Conservation (phyloP, 2,329 filamentous ascomycete genomes). For the Cryphonectria nitschkei region DNA sequence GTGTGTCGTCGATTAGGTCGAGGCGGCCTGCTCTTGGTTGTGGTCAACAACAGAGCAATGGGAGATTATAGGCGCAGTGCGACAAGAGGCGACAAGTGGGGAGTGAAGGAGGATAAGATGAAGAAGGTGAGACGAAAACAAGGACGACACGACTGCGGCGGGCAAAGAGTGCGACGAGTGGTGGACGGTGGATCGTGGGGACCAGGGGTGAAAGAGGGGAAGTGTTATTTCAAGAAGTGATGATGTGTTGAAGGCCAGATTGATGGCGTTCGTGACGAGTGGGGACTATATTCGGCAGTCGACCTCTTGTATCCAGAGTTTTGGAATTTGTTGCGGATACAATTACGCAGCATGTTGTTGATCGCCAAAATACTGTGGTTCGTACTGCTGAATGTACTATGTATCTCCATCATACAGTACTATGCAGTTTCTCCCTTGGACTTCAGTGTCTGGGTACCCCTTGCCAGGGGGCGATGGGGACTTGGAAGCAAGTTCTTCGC, state of each 20-base stretch:
- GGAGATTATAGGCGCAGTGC: neutral
- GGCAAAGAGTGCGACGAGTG: neutral
- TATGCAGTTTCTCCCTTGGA: neutral
- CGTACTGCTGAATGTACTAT: neutral
- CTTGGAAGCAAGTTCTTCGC: neutral
- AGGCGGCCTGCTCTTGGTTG: neutral
- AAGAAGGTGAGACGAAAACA: neutral
- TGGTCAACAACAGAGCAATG: neutral
- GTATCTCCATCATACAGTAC: too few species aligned
- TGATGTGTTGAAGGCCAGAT: neutral
- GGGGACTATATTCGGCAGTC: slow-evolving; percentile 6
- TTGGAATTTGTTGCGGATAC: neutral
- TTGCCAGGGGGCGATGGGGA: neutral
- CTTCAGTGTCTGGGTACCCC: neutral
- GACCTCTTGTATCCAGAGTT: neutral
- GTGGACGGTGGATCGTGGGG: neutral
- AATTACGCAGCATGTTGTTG: neutral
- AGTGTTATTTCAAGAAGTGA: neutral
- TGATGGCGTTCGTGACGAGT: slow-evolving; percentile 2
- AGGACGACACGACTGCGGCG: neutral
- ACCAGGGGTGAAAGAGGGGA: neutral
- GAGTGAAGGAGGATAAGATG: neutral
- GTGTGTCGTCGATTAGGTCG: neutral
- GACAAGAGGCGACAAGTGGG: neutral
- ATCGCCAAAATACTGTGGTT: neutral